Evolutionary conservation across 225 moss, liverwort and hornwort genomes (phyloP).

Genomic region (Asterella californica): DNA sequence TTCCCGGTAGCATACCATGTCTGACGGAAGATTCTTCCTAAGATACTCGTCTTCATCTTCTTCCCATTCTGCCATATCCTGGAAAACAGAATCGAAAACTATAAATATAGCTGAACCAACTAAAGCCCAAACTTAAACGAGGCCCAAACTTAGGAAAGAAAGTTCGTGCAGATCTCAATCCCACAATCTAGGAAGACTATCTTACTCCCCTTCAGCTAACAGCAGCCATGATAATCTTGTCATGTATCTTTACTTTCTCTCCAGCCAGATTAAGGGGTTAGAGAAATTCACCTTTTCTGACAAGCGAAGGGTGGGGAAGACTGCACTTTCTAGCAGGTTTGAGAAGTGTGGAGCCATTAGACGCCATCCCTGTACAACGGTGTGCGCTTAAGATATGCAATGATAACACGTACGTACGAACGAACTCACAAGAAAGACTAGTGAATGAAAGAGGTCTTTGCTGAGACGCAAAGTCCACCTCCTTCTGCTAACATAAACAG

Average conservation of each 20-base stretch:
- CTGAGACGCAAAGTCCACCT: neutral
- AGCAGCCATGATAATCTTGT: neutral
- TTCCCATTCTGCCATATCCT: constrained; percentile 90
- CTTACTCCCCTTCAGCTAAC: neutral
- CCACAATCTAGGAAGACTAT: neutral
- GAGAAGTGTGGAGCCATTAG: constrained; percentile 92
- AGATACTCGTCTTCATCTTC: constrained; percentile 93
- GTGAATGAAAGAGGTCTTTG: neutral
- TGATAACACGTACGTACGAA: neutral
- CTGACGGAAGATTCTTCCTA: constrained; percentile 88
- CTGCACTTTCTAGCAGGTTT: constrained; percentile 74
- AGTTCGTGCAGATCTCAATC: too few species aligned
- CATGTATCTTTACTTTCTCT: neutral
- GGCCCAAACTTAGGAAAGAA: neutral
- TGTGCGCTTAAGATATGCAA: neutral
- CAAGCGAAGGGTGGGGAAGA: constrained; percentile 78
- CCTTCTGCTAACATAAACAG: neutral
- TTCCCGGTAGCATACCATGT: constrained; percentile 51
- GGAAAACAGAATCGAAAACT: constrained; percentile 6
- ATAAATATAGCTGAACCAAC: neutral
- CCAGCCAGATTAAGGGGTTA: neutral
- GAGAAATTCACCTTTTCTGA: constrained; percentile 59
- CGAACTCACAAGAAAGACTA: neutral
- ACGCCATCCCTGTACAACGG: constrained; percentile 68
- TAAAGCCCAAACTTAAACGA: neutral